A percentile compares a stretch with the other conserved stretches of the same genome.
Evolutionary conservation across 78 protist genomes (phyloP).

Genomic region (Emiliania huxleyi): DNA sequence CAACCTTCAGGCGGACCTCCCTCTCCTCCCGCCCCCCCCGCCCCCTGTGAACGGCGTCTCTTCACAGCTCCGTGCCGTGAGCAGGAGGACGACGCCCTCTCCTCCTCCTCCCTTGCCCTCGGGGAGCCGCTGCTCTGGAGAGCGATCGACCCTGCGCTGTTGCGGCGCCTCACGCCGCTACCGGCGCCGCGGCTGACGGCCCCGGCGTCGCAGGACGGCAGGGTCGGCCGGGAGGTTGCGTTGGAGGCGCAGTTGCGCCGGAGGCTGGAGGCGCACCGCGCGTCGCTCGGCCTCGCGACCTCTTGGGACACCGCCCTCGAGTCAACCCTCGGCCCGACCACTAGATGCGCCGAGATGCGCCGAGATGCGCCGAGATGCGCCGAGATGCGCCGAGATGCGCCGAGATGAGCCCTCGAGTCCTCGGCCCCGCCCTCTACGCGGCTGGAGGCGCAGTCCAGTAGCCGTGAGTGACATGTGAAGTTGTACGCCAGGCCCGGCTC

Average conservation of each 20-base stretch:
- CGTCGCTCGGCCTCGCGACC: background rate
- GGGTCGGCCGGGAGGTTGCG: background rate
- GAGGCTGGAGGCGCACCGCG: background rate
- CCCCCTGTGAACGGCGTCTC: too few relatives aligned
- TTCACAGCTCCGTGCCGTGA: too few relatives aligned
- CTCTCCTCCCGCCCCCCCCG: too few relatives aligned
- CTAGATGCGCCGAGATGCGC: too few relatives aligned
- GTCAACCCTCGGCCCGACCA: too few relatives aligned
- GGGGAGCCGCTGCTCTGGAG: slow-evolving; percentile 28
- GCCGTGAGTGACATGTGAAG: too few relatives aligned
- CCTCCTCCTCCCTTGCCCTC: background rate
- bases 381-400: too few relatives aligned
- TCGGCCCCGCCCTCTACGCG: too few relatives aligned
- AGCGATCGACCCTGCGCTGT: slow-evolving; percentile 7
- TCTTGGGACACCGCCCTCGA: slow-evolving; percentile 6
- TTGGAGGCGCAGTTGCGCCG: slow-evolving; percentile 1
- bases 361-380: too few relatives aligned
- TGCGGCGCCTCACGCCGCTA: background rate
- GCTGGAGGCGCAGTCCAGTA: too few relatives aligned
- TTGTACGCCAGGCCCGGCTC: background rate
- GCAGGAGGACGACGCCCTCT: background rate
- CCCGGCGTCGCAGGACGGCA: too few relatives aligned
- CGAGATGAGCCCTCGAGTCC: too few relatives aligned
- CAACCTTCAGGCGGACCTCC: slow-evolving; percentile 36
- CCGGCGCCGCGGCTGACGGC: background rate